phyloP scores from a whole-genome alignment of 73 alveolate genomes.

The Paramecium biaurelia region DNA sequence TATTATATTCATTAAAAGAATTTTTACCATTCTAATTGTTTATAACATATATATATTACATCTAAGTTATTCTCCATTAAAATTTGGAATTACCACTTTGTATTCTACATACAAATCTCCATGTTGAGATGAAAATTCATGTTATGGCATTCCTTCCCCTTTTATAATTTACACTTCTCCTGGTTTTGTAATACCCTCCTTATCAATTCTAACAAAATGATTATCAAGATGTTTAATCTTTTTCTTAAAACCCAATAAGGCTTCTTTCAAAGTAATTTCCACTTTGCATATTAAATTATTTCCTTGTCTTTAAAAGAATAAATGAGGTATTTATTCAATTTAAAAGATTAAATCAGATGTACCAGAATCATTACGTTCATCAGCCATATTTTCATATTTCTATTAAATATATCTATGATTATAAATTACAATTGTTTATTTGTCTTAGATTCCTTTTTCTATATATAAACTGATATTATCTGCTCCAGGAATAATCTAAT shows the following conservation, averaged over 20 bases:
- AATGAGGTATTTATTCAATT: conserved; percentile 78
- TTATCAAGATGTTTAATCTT: conserved; percentile 94
- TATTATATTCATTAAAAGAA: conserved; percentile 26
- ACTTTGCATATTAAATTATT: conserved; percentile 81
- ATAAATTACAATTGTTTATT: conserved; percentile 60
- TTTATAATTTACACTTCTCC: conserved; percentile 79
- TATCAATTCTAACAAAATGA: conserved; percentile 85
- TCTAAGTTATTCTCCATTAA: not conserved
- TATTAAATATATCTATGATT: not conserved
- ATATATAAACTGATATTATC: conserved; percentile 83
- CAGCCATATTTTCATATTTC: conserved; percentile 84
- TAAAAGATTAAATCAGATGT: conserved; percentile 81
- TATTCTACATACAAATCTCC: conserved; percentile 89
- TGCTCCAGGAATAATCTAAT: conserved; percentile 70
- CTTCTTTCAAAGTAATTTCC: conserved; percentile 90
- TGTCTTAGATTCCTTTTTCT: conserved; percentile 87
- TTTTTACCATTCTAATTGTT: not conserved
- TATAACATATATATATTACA: not conserved
- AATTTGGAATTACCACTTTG: conserved; percentile 8
- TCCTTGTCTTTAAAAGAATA: conserved; percentile 85
- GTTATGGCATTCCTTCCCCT: conserved; percentile 98
- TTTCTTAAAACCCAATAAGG: conserved; percentile 93
- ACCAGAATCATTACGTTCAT: conserved; percentile 79
- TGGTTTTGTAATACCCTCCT: conserved; percentile 91
- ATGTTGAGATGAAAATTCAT: conserved; percentile 82